Conservation (phyloP, 768 basidiomycete genomes). For the Leccinum arenicola region DNA sequence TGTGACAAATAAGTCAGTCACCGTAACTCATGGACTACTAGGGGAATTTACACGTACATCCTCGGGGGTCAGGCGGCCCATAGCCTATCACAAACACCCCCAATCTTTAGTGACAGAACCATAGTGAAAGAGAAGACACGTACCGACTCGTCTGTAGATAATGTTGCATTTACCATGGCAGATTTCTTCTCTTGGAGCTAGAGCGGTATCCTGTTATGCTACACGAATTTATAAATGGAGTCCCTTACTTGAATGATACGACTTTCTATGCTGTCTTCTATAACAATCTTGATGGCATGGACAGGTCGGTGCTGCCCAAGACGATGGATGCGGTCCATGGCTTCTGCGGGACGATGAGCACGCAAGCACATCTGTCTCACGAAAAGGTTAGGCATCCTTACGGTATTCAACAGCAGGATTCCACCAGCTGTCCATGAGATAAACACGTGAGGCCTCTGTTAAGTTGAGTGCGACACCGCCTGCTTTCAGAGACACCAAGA, state of each 20-base stretch:
- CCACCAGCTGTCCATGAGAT: conserved; percentile 99
- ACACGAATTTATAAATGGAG: background rate
- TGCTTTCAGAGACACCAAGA: conserved; percentile 93
- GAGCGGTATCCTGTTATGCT: background rate
- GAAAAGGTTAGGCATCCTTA: conserved; percentile 37
- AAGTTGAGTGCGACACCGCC: conserved; percentile 91
- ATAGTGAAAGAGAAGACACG: conserved; percentile 20
- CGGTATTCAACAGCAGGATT: conserved; percentile 94
- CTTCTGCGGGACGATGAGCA: conserved; percentile 50
- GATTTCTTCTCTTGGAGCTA: conserved; percentile 96
- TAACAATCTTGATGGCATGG: conserved; percentile 87
- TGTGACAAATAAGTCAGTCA: conserved; percentile 3
- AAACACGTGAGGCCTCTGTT: conserved; percentile 90
- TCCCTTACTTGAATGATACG: conserved; percentile 78
- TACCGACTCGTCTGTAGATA: conserved; percentile 79
- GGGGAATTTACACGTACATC: conserved; percentile 45
- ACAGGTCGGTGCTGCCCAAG: conserved; percentile 94
- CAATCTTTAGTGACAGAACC: conserved; percentile 10
- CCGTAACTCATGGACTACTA: background rate
- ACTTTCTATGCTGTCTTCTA: conserved; percentile 96
- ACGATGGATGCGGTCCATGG: conserved; percentile 97
- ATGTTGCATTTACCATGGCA: conserved; percentile 89
- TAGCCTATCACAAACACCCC: conserved; percentile 50
- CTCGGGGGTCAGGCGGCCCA: conserved; percentile 90
- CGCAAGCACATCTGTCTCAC: background rate